Conservation (phyloP, 2,329 filamentous ascomycete species). For the Plenodomus biglobosus region DNA sequence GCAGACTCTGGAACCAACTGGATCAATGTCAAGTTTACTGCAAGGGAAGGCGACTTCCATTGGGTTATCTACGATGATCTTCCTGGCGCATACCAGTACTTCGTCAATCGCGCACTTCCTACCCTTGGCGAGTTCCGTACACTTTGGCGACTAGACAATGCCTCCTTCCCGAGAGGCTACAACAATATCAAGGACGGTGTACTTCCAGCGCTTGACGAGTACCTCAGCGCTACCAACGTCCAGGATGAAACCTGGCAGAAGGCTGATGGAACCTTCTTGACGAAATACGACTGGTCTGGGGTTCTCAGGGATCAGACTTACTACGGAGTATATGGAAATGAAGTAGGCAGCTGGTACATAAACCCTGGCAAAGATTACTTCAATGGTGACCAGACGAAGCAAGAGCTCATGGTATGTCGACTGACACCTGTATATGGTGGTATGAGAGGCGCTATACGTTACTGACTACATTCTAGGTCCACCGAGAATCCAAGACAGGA, state of each 20-base stretch:
- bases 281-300: conserved; percentile 55
- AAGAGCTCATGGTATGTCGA: conserved; percentile 51
- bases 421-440: no score
- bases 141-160: conserved; percentile 54
- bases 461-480: conserved; percentile 35
- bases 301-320: conserved; percentile 48
- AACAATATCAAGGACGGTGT: conserved; percentile 51
- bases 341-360: conserved; percentile 56
- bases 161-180: conserved; percentile 51
- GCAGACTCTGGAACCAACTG: conserved; percentile 46
- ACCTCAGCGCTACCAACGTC: conserved; percentile 51
- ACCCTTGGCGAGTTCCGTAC: conserved; percentile 55
- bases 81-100: conserved; percentile 59
- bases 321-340: conserved; percentile 55
- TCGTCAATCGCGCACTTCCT: conserved; percentile 54
- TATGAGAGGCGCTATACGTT: background rate
- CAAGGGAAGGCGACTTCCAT: conserved; percentile 54
- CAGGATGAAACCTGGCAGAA: conserved; percentile 58
- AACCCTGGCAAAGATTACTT: conserved; percentile 55
- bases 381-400: conserved; percentile 57
- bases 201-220: conserved; percentile 50
- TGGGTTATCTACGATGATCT: conserved; percentile 56
- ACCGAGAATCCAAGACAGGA: conserved; percentile 54
- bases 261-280: conserved; percentile 53
- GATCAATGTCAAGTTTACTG: conserved; percentile 54